These are phyloP conservation scores for Aphanocladium album DNA, from an alignment of 2,329 filamentous ascomycete genomes.

Conservation along the genomic window DNA sequence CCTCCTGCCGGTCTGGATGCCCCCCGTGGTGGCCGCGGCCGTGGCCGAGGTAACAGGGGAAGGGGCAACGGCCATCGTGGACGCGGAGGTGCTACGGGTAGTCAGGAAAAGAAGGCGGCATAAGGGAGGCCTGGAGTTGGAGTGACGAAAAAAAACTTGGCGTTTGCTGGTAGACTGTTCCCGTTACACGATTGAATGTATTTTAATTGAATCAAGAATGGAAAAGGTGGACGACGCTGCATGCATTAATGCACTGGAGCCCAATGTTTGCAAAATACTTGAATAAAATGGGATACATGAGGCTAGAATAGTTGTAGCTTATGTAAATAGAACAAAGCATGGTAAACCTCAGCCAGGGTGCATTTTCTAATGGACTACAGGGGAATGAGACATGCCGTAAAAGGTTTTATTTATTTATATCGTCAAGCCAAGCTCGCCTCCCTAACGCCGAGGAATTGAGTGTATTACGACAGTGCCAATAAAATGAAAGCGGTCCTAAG, in stretches of 20 bases:
- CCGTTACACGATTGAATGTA: not conserved
- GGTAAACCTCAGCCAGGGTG: not conserved
- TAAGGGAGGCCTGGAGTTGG: not conserved
- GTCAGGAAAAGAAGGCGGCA: slow-evolving; percentile 6
- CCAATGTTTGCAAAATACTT: not conserved
- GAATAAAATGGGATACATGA: not conserved
- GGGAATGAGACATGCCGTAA: not conserved
- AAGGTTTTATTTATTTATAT: not conserved
- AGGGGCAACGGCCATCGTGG: slow-evolving; percentile 30
- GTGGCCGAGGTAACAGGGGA: slow-evolving; percentile 36
- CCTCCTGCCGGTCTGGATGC: slow-evolving; percentile 55
- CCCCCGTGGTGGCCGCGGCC: slow-evolving; percentile 35
- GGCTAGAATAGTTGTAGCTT: not conserved
- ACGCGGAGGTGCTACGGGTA: slow-evolving; percentile 24
- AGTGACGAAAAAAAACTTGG: not conserved
- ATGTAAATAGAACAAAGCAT: not conserved
- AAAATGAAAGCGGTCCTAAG: no score
- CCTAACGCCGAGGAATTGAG: not conserved
- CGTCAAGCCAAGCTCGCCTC: not conserved
- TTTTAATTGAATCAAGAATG: not conserved
- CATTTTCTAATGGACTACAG: not conserved
- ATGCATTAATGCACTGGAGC: not conserved
- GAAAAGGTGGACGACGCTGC: slow-evolving; percentile 2
- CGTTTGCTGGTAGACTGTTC: not conserved
- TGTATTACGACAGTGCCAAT: not conserved